These are phyloP conservation scores for Sordariomycetes sp. DNA, from an alignment of 2,329 filamentous ascomycete genomes.

Conservation along the genomic window DNA sequence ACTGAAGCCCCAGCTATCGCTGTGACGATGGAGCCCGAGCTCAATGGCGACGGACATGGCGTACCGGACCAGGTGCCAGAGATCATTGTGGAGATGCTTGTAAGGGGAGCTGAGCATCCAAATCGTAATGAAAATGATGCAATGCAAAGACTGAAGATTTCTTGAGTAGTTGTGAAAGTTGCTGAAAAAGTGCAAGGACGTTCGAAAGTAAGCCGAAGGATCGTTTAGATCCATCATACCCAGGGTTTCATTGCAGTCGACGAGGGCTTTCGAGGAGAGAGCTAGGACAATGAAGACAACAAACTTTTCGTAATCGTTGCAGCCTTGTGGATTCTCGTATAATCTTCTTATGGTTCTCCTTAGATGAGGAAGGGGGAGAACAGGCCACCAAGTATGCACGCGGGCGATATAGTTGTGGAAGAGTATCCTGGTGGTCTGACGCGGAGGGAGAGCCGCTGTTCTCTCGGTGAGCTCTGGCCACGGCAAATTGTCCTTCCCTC, in stretches of 20 bases:
- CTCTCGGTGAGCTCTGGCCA: too few relatives aligned
- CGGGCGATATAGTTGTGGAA: constrained; percentile 11
- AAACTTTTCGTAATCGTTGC: constrained; percentile 9
- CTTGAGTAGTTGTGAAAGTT: constrained; percentile 9
- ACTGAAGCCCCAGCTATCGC: constrained; percentile 9
- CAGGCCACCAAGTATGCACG: constrained; percentile 16
- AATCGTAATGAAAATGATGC: constrained; percentile 10
- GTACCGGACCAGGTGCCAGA: constrained; percentile 16
- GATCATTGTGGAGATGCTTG: constrained; percentile 11
- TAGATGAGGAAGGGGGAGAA: constrained; percentile 11
- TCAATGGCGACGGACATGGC: constrained; percentile 16
- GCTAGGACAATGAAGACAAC: constrained; percentile 9
- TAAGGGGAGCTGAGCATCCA: constrained; percentile 14
- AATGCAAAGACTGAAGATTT: constrained; percentile 11
- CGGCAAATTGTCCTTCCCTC: too few relatives aligned
- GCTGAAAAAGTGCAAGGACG: constrained; percentile 11
- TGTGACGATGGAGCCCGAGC: constrained; percentile 12
- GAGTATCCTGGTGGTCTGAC: constrained; percentile 8
- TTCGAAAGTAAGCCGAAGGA: constrained; percentile 11
- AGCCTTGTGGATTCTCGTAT: constrained; percentile 8
- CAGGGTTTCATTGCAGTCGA: constrained; percentile 7
- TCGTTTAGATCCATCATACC: constrained; percentile 13
- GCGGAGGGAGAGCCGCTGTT: constrained; percentile 13
- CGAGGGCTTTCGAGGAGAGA: constrained; percentile 9
- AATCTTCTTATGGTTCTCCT: constrained; percentile 7